phyloP scores from a whole-genome alignment of 805 yeast species.

The Metschnikowia peoriensis region DNA sequence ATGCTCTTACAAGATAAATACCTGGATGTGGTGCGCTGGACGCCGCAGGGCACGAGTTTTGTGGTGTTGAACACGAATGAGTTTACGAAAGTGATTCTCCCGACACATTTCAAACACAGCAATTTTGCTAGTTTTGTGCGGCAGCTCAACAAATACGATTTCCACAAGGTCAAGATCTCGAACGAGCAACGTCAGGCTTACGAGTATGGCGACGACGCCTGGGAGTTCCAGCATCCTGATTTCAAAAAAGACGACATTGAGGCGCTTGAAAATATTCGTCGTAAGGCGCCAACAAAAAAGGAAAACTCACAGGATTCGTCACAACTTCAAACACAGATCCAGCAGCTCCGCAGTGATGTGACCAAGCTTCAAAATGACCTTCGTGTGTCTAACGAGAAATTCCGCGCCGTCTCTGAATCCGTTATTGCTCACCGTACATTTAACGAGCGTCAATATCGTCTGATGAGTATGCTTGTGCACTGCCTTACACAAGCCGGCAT shows the following conservation, averaged over 20 bases:
- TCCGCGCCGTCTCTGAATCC: slow-evolving; percentile 62
- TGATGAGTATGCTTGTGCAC: slow-evolving; percentile 49
- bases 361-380: slow-evolving; percentile 34
- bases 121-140: slow-evolving; percentile 95
- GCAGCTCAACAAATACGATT: slow-evolving; percentile 94
- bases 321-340: slow-evolving; percentile 17
- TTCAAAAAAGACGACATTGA: slow-evolving; percentile 73
- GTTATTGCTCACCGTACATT: slow-evolving; percentile 53
- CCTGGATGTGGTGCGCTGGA: slow-evolving; percentile 79
- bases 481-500: slow-evolving; percentile 59
- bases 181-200: slow-evolving; percentile 50
- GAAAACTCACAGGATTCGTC: slow-evolving; percentile 12
- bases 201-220: slow-evolving; percentile 65
- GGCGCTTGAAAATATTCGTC: slow-evolving; percentile 81
- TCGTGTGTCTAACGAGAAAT: slow-evolving; percentile 43
- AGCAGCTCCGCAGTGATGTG: slow-evolving; percentile 29
- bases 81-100: slow-evolving; percentile 83
- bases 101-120: slow-evolving; percentile 90
- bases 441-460: slow-evolving; percentile 55
- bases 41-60: slow-evolving; percentile 79
- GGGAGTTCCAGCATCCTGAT: slow-evolving; percentile 95
- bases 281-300: slow-evolving; percentile 71
- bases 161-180: slow-evolving; percentile 86
- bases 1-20: slow-evolving; percentile 85
- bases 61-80: slow-evolving; percentile 88